Evolutionary conservation across 83 land plant genomes (phyloP), one percentile per base, ranked within the genome.

Genomic region (Picea abies): DNA sequence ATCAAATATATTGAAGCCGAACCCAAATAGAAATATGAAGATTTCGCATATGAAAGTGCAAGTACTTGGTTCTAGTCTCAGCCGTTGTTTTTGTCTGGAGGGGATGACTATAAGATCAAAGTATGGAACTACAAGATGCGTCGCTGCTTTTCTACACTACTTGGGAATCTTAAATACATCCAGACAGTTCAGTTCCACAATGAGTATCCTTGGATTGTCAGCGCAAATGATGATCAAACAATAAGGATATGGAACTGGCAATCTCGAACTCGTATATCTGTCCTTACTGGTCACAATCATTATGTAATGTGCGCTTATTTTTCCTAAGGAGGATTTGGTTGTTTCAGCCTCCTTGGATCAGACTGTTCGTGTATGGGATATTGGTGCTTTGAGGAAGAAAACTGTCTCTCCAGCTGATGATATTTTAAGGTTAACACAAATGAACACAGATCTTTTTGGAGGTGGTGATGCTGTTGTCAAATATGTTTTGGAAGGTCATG

Each of bases 241-340:
- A 87, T 93, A 56, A 81, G 95, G n/a, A 93, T 93, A 39, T 93
- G 95, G 95, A 93, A 93, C 76, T 93, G 95, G 95, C 94, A 93
- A 71, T 91, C 95, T 11, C 84, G 94, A 19, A 88, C 92, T 37
- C 91, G 94, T 78, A 87, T 93, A 5, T 88, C 95, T 68, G 92
- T 93, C 7, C 84, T 93, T 29, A 93, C 94, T 9, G 95, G 95
- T 4, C 95, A 93, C 80, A 93, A 92, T 73, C 95, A 93, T 79
- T 93, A 91, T 88, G 92, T 91, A 39, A 93, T 93, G 95, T 93
- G 94, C 84, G 94, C 95, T 5, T 90, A 94, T 39, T 93, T 93
- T 77, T 82, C 84, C 88, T 9, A 93, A 91, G 79, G 94, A 93
- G 72, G 95, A 93, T 79, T 82, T 90, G 41, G 89, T 93, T 32